Base-by-base conservation (phyloP, 179 eudicot species). In the Corrigiola litoralis region DNA sequence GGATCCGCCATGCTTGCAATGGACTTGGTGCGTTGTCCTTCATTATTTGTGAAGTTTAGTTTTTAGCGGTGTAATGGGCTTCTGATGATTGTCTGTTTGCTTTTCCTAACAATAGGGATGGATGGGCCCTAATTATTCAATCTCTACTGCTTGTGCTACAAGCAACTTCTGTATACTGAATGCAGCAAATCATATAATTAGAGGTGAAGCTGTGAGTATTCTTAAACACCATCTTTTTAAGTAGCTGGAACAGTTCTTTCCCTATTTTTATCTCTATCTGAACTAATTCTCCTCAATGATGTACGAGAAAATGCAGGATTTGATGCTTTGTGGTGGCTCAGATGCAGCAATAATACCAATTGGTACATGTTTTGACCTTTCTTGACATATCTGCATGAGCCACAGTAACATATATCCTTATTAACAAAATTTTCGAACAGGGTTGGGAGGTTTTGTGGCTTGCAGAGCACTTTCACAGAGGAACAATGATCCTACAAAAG, bases 291-390 rank as follows among this genome's bases (percentile, higher is more conserved):
- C 12, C 18, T 37, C 4, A 25, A 21, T 54, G 11, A 52, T 54
- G 16, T 37, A 11, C 38, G 55, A 28, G 44, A 58, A 60, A 60
- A 41, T 78, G 73, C 74, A 92, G 98, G 95, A 92, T 60, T 37
- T 92, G 86, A 92, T 92, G 98, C 96, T 92, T 53, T 89, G 92
- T 81, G 98, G 98, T 74, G 98, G 98, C 64, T 92, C 98, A 45
- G 98, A 92, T 81, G 86, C 96, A 24, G 84, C 80, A 27, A 87
- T 92, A 48, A 81, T 92, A 67, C 98, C 98, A 9, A 90, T 92
- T 46, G 98, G 98, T 92, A 84, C 48, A 14, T 57, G 36, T 27
- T 49, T 13, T 37, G 12, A 69, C 40, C 59, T 48, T 47, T 44
- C 40, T 24, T 52, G 44, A 55, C 46, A 38, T n/a, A 56, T 27